Percentiles rank a stretch among this genome's conserved stretches.
phyloP scores from a whole-genome alignment of 2,329 filamentous ascomycete genomes.

The Colletotrichum sp. region DNA sequence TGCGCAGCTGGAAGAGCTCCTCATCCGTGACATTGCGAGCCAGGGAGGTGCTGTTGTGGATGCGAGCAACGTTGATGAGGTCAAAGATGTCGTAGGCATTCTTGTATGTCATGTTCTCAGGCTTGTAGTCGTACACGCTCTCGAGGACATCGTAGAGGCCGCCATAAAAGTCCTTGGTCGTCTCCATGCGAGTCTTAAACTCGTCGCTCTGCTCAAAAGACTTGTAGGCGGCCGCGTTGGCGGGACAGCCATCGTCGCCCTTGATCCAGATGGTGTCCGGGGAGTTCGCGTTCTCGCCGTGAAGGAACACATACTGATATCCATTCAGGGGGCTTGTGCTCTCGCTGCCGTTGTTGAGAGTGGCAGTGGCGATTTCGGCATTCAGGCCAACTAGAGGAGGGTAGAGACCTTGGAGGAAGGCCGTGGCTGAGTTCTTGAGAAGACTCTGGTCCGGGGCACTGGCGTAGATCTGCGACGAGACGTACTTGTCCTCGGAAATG shows the following conservation, averaged over 20 bases:
- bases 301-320: slow-evolving; percentile 38
- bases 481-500: slow-evolving; percentile 36
- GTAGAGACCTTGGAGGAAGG: slow-evolving; percentile 40
- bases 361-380: slow-evolving; percentile 29
- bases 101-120: slow-evolving; percentile 35
- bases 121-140: slow-evolving; percentile 34
- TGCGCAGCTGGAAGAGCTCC: slow-evolving; percentile 36
- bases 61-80: slow-evolving; percentile 38
- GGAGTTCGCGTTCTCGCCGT: slow-evolving; percentile 33
- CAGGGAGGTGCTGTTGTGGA: slow-evolving; percentile 33
- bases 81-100: slow-evolving; percentile 42
- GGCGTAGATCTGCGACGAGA: slow-evolving; percentile 35
- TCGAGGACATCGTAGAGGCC: slow-evolving; percentile 32
- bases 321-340: slow-evolving; percentile 28
- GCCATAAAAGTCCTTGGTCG: slow-evolving; percentile 34
- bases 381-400: slow-evolving; percentile 33
- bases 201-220: slow-evolving; percentile 31
- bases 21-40: slow-evolving; percentile 35
- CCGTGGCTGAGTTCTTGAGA: slow-evolving; percentile 37
- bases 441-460: slow-evolving; percentile 36
- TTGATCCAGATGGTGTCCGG: slow-evolving; percentile 42
- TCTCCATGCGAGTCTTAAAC: slow-evolving; percentile 28
- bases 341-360: slow-evolving; percentile 29
- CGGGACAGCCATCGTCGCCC: slow-evolving; percentile 38
- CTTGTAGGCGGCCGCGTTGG: slow-evolving; percentile 28